A percentile compares a stretch with the other conserved stretches of the same genome.
Evolutionary conservation across 345 rosid species (phyloP).

Genomic region (Syzygium oleosum): DNA sequence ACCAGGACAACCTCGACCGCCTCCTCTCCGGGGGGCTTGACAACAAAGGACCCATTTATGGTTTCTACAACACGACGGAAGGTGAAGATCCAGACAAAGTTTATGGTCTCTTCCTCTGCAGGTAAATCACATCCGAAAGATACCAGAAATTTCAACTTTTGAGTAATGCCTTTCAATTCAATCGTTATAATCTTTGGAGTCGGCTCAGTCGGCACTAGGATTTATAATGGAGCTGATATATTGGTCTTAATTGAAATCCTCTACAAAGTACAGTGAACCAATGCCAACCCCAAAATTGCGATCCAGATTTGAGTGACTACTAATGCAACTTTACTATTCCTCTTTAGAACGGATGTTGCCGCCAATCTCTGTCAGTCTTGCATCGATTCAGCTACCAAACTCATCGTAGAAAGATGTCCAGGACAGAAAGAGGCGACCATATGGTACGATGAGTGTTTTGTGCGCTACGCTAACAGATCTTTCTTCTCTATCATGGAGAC

Average conservation of each 20-base stretch:
- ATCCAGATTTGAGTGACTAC: too few species aligned
- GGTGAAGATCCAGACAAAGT: not conserved
- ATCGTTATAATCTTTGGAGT: too few species aligned
- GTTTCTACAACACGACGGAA: not conserved
- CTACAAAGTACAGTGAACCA: too few species aligned
- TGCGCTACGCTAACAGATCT: slow-evolving; percentile 15
- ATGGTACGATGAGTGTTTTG: slow-evolving; percentile 27
- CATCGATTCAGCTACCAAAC: not conserved
- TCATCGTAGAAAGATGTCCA: slow-evolving; percentile 10
- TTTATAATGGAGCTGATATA: too few species aligned
- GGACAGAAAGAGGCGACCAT: slow-evolving; percentile 9
- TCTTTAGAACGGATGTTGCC: not conserved
- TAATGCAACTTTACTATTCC: not conserved
- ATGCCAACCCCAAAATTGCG: too few species aligned
- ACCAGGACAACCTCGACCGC: not conserved
- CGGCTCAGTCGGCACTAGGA: too few species aligned
- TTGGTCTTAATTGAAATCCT: too few species aligned
- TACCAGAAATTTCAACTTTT: not conserved
- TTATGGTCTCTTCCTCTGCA: slow-evolving; percentile 9
- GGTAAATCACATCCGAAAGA: not conserved
- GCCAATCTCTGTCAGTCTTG: slow-evolving; percentile 4
- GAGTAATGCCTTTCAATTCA: too few species aligned
- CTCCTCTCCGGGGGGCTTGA: not conserved
- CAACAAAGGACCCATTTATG: not conserved
- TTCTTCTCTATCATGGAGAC: not conserved